Evolutionary conservation across 768 basidiomycete species (phyloP).

Genomic region (Rhodotorula sphaerocarpa): DNA sequence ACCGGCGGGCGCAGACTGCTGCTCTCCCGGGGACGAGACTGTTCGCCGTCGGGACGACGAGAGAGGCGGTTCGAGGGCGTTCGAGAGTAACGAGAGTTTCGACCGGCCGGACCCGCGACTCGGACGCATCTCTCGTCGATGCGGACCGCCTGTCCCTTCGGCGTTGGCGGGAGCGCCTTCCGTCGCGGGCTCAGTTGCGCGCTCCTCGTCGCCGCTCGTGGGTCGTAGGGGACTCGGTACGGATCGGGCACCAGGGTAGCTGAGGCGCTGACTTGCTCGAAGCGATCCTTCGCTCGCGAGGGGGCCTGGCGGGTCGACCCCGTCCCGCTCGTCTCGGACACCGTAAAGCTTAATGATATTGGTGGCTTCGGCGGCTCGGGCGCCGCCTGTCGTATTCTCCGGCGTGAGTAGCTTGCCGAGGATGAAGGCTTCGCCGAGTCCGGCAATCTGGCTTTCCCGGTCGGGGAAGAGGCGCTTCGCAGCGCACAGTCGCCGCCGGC

Average conservation of each 20-base stretch:
- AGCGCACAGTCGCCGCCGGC: conserved; percentile 43
- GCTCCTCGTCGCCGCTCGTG: not conserved
- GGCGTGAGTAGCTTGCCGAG: conserved; percentile 36
- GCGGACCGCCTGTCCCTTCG: too few relatives aligned
- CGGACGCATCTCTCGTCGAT: too few relatives aligned
- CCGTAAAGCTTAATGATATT: conserved; percentile 4
- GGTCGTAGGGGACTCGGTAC: not conserved
- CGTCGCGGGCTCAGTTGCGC: too few relatives aligned
- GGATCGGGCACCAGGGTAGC: not conserved
- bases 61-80: conserved; percentile 8
- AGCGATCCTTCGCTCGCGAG: not conserved
- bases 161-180: too few relatives aligned
- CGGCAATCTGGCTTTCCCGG: conserved; percentile 44
- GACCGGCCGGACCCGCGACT: too few relatives aligned
- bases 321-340: conserved; percentile 24
- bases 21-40: not conserved
- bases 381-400: not conserved
- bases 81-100: not conserved
- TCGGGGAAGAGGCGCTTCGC: conserved; percentile 45
- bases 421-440: conserved; percentile 45
- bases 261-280: not conserved
- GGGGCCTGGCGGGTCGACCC: conserved; percentile 3
- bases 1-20: not conserved
- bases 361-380: not conserved
- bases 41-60: not conserved